Base-by-base conservation (phyloP, 495 filamentous ascomycete species). In the Rhizodiscina lignyota region DNA sequence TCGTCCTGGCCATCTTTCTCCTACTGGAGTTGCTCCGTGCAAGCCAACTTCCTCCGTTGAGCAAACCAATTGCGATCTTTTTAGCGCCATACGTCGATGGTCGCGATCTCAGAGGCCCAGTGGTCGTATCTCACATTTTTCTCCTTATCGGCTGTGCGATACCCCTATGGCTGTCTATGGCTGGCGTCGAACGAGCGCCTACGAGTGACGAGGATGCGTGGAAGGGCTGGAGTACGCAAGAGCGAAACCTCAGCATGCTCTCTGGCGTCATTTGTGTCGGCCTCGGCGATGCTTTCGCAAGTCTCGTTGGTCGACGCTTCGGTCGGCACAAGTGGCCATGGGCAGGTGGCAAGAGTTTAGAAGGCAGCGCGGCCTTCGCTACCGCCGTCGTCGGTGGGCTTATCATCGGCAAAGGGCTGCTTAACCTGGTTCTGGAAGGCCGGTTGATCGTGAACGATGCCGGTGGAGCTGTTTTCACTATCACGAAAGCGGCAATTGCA, bases 61-160 rank as follows among this genome's bases (percentile, higher is more conserved):
- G 83, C 0, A 72, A 72, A 26, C 81, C 81, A 0, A 60, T 99
- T 24, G 84, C 84, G 1, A 51, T 69, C 21, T 96, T 96, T 53
- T 60, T 99, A 10, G 76, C 83, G 0, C 89, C 89, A 0, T 99
- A 93, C 45, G 85, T 94, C 1, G 89, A 99, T 45, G 91, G 91
- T 6, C 62, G 89, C 33, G 89, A 99, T 46, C 69, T 96, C 36
- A 70, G 84, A 5, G 89, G 89, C 0, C 89, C 89, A 0, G 87
- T 96, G 27, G 87, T 99, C 27, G 76, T 99, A 27, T 83, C 76
- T 0, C 89, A 96, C 51, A 89, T 99, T 24, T 99, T 99, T 47
- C 64, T 99, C 17, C 70, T 99, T 16, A 78, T 96, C 30, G 89
- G 89, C n/a, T 94, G 91, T 40, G 84, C 87, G 0, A 83, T 94